A percentile compares a stretch with the other conserved stretches of the same genome.
phyloP scores from a whole-genome alignment of 2,329 filamentous ascomycete species.

The Botryotinia calthae region DNA sequence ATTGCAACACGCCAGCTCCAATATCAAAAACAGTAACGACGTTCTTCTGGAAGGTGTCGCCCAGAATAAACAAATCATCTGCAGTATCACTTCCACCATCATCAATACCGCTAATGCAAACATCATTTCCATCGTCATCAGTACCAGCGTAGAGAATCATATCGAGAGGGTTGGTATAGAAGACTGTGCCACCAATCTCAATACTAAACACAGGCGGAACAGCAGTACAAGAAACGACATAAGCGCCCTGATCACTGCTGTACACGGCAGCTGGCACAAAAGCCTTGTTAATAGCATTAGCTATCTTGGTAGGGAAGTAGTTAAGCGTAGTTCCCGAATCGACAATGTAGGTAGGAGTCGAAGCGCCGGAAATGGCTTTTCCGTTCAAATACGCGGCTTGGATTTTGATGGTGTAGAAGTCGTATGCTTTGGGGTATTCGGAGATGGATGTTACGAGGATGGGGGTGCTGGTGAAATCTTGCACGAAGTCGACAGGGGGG shows the following conservation, averaged over 20 bases:
- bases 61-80: conserved; percentile 42
- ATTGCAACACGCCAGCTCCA: conserved; percentile 47
- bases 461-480: conserved; percentile 27
- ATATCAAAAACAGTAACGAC: conserved; percentile 52
- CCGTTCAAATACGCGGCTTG: conserved; percentile 20
- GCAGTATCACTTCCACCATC: conserved; percentile 35
- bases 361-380: conserved; percentile 9
- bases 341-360: conserved; percentile 33
- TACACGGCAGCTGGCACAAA: conserved; percentile 45
- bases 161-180: conserved; percentile 37
- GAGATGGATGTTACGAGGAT: conserved; percentile 30
- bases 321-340: conserved; percentile 46
- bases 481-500: conserved; percentile 42
- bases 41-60: conserved; percentile 49
- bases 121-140: conserved; percentile 24
- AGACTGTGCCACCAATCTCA: conserved; percentile 40
- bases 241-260: conserved; percentile 36
- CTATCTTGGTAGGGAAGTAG: conserved; percentile 42
- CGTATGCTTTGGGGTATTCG: conserved; percentile 20
- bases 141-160: conserved; percentile 33
- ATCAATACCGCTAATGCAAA: conserved; percentile 40
- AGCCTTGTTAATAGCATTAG: conserved; percentile 40
- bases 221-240: conserved; percentile 45
- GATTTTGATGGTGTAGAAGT: conserved; percentile 32
- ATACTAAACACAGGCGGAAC: conserved; percentile 44